phyloP scores from a whole-genome alignment of 108 stramenopile species.

The Pseudonitzschia multiseries region DNA sequence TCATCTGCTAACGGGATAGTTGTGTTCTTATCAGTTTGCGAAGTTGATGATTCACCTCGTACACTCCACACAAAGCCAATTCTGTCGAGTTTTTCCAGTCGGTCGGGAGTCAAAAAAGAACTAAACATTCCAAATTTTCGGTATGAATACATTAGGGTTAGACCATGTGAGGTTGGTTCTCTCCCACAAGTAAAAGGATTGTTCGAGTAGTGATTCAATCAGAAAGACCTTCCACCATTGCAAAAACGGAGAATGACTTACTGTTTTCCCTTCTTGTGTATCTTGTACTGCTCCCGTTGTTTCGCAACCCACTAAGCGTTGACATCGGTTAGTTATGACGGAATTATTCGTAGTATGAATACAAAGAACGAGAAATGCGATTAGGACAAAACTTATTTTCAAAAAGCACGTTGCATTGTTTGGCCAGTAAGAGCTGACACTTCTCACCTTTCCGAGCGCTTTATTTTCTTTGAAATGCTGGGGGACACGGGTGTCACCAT shows the following conservation, averaged over 20 bases:
- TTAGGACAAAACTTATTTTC: not conserved
- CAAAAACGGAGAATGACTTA: not conserved
- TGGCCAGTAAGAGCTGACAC: too few species aligned
- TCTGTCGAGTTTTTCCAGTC: constrained; percentile 59
- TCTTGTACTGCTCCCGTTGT: constrained; percentile 70
- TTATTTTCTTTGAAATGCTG: constrained; percentile 59
- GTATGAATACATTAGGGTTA: not conserved
- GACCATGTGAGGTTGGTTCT: not conserved
- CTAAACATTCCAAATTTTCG: not conserved
- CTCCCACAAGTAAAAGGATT: not conserved
- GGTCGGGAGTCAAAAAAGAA: constrained; percentile 77
- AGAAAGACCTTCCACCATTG: not conserved
- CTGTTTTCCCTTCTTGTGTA: constrained; percentile 56
- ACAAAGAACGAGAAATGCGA: not conserved
- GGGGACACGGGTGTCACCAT: constrained; percentile 51
- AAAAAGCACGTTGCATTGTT: too few species aligned
- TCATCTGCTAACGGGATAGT: not conserved
- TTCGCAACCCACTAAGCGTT: constrained; percentile 63
- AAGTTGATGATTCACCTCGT: constrained; percentile 30
- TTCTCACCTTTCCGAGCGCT: constrained; percentile 54
- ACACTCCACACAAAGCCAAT: constrained; percentile 67
- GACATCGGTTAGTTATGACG: not conserved
- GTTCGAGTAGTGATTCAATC: not conserved
- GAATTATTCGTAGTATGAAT: not conserved
- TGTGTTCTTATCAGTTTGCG: not conserved